Conservation (phyloP, 768 basidiomycete genomes). For the Amanita pallidorosea region DNA sequence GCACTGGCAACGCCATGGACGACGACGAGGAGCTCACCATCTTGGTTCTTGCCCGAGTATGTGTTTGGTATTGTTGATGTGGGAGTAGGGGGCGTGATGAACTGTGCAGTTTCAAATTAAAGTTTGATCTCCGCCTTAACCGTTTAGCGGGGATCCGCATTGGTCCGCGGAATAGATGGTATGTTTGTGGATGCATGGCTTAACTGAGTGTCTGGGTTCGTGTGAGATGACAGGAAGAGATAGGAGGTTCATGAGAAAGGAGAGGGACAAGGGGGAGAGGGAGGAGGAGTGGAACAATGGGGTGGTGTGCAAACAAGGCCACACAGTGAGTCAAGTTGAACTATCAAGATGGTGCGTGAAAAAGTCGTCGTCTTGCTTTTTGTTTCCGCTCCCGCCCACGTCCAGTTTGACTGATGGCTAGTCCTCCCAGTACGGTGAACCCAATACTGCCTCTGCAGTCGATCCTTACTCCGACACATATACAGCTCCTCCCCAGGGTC, state of each 20-base stretch:
- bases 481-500: slow-evolving; percentile 48
- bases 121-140: slow-evolving; percentile 37
- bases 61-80: slow-evolving; percentile 36
- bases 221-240: background rate
- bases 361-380: slow-evolving; percentile 2
- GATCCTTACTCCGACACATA: slow-evolving; percentile 83
- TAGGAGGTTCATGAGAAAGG: background rate
- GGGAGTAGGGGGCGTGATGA: slow-evolving; percentile 42
- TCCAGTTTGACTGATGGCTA: slow-evolving; percentile 7
- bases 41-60: slow-evolving; percentile 52
- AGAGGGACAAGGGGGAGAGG: background rate
- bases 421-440: slow-evolving; percentile 51
- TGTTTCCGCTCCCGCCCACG: slow-evolving; percentile 5
- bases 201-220: background rate
- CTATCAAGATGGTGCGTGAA: slow-evolving; percentile 57
- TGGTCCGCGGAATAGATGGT: background rate
- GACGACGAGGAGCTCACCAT: slow-evolving; percentile 63
- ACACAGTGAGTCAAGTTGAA: slow-evolving; percentile 39
- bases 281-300: background rate
- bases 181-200: background rate
- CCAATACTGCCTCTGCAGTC: slow-evolving; percentile 39
- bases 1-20: slow-evolving; percentile 12
- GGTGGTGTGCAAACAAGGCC: slow-evolving; percentile 26
- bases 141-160: too few relatives aligned
- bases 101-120: slow-evolving; percentile 48